A percentile compares a stretch with the other conserved stretches of the same genome.
phyloP scores from a whole-genome alignment of 2,329 filamentous ascomycete species.

The Penicillium nordicum region DNA sequence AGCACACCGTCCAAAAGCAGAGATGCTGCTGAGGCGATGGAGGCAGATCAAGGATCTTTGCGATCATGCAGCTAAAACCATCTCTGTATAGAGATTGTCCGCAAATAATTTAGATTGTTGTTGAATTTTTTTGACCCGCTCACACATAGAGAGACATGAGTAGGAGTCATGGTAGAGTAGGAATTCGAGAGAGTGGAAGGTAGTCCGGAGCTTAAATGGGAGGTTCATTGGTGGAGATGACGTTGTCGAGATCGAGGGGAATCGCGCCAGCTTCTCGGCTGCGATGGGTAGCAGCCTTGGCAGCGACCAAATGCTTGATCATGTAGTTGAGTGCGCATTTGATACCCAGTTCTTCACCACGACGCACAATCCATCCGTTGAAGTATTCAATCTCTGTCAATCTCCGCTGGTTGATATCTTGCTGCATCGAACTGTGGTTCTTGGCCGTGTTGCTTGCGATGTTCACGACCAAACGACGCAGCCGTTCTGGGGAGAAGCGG shows the following conservation, averaged over 20 bases:
- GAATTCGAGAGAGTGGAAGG: background rate
- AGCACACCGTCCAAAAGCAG: slow-evolving; percentile 23
- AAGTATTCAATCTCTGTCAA: slow-evolving; percentile 77
- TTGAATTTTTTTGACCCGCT: background rate
- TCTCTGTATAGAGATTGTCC: slow-evolving; percentile 15
- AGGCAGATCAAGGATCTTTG: slow-evolving; percentile 38
- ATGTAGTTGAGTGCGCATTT: slow-evolving; percentile 68
- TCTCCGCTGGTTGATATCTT: slow-evolving; percentile 59
- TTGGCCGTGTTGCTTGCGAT: slow-evolving; percentile 54
- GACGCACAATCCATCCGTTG: slow-evolving; percentile 80
- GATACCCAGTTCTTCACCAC: slow-evolving; percentile 71
- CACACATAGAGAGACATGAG: background rate
- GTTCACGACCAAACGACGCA: slow-evolving; percentile 58
- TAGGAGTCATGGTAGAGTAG: background rate
- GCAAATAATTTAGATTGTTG: background rate
- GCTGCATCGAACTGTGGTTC: slow-evolving; percentile 65
- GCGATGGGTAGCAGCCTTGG: slow-evolving; percentile 55
- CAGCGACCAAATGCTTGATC: slow-evolving; percentile 69
- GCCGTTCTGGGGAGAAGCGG: slow-evolving; percentile 59
- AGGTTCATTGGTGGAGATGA: slow-evolving; percentile 7
- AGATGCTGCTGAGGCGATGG: slow-evolving; percentile 37
- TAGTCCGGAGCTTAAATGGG: background rate
- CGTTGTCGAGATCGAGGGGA: slow-evolving; percentile 26
- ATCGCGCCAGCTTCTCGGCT: slow-evolving; percentile 31
- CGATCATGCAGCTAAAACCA: slow-evolving; percentile 22